phyloP scores from a whole-genome alignment of 176 grass and related monocot genomes.

The Oryza longistaminata region DNA sequence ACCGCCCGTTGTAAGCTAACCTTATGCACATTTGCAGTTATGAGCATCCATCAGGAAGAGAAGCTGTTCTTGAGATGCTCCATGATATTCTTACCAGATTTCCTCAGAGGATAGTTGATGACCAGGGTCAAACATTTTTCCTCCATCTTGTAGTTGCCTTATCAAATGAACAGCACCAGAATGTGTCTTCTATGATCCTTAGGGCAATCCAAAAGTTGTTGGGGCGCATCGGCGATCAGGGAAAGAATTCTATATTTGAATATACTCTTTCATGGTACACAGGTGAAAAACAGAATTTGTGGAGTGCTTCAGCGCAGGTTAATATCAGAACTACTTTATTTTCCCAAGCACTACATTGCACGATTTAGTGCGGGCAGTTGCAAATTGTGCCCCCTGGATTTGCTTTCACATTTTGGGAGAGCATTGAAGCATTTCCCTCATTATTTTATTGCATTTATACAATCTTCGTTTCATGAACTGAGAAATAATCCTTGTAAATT shows the following conservation, averaged over 20 bases:
- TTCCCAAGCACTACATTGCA: conserved; percentile 19
- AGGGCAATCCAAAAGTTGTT: conserved; percentile 66
- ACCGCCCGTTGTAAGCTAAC: not conserved
- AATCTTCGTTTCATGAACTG: not conserved
- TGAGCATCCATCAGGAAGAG: conserved; percentile 84
- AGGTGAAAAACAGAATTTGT: conserved; percentile 66
- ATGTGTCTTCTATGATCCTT: conserved; percentile 71
- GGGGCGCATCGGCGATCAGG: conserved; percentile 55
- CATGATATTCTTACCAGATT: conserved; percentile 87
- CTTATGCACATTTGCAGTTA: conserved; percentile 57
- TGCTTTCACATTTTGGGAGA: conserved; percentile 16
- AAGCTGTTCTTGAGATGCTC: conserved; percentile 92
- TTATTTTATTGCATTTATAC: conserved; percentile 8
- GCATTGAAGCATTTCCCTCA: conserved; percentile 15
- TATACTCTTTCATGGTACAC: conserved; percentile 78
- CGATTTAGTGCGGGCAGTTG: not conserved
- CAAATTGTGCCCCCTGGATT: conserved; percentile 9
- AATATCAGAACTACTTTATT: conserved; percentile 20
- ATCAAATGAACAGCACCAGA: conserved; percentile 70
- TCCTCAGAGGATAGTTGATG: conserved; percentile 85
- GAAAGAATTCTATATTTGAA: conserved; percentile 60
- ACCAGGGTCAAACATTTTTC: conserved; percentile 83
- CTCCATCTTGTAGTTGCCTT: conserved; percentile 78
- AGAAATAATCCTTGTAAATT: conserved; percentile 33
- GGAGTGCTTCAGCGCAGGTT: conserved; percentile 89